Percentiles rank a stretch among this genome's conserved stretches.
Evolutionary conservation across 2,329 filamentous ascomycete genomes (phyloP).

Genomic region (Karstenula rhodostoma): DNA sequence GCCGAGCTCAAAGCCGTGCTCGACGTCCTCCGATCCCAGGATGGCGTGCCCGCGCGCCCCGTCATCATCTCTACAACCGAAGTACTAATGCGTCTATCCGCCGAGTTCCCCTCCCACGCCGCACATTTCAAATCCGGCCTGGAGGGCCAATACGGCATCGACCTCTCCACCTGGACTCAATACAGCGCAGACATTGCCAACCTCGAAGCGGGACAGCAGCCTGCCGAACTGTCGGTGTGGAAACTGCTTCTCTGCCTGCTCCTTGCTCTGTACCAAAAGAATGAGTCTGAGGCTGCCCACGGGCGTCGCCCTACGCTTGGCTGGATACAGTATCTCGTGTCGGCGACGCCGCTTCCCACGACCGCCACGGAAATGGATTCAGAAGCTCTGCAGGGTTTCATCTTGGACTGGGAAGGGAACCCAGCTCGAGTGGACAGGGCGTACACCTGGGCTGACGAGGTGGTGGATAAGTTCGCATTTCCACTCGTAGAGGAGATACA

Average conservation of each 20-base stretch:
- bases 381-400: slow-evolving; percentile 6
- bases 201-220: slow-evolving; percentile 16
- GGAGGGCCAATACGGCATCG: slow-evolving; percentile 20
- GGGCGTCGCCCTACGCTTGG: slow-evolving; percentile 5
- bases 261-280: slow-evolving; percentile 17
- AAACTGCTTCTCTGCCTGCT: slow-evolving; percentile 32
- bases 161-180: neutral
- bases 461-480: slow-evolving; percentile 25
- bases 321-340: slow-evolving; percentile 23
- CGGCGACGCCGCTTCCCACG: slow-evolving; percentile 8
- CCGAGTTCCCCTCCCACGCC: slow-evolving; percentile 21
- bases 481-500: slow-evolving; percentile 17
- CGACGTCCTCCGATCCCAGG: slow-evolving; percentile 13
- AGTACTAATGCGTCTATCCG: slow-evolving; percentile 20
- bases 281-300: slow-evolving; percentile 11
- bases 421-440: slow-evolving; percentile 29
- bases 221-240: slow-evolving; percentile 30
- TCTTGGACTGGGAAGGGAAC: slow-evolving; percentile 21
- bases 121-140: slow-evolving; percentile 23
- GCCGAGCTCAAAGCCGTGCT: slow-evolving; percentile 31
- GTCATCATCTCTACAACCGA: slow-evolving; percentile 26
- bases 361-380: slow-evolving; percentile 20
- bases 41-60: slow-evolving; percentile 12
- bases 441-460: slow-evolving; percentile 36
- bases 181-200: slow-evolving; percentile 11